phyloP scores from a whole-genome alignment of 805 yeast genomes.

The Kurtzmaniella cleridarum region DNA sequence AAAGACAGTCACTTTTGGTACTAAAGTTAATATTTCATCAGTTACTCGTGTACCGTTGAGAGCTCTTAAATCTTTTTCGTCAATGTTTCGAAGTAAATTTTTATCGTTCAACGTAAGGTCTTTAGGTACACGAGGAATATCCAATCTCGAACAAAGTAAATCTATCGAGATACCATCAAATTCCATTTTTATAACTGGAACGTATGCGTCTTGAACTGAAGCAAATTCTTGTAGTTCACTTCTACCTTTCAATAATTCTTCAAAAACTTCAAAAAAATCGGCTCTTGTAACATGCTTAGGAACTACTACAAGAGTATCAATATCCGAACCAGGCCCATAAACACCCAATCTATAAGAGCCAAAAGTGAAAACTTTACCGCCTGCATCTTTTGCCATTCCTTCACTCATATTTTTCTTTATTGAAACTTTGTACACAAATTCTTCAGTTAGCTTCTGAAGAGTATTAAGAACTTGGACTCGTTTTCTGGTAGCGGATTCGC shows the following conservation, averaged over 20 bases:
- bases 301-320: slow-evolving; percentile 92
- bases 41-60: slow-evolving; percentile 96
- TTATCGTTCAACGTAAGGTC: slow-evolving; percentile 77
- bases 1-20: slow-evolving; percentile 90
- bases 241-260: slow-evolving; percentile 58
- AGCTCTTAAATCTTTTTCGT: slow-evolving; percentile 85
- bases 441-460: slow-evolving; percentile 69
- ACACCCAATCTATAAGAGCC: slow-evolving; percentile 95
- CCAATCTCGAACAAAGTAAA: slow-evolving; percentile 77
- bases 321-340: slow-evolving; percentile 97
- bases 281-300: slow-evolving; percentile 93
- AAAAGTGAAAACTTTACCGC: slow-evolving; percentile 94
- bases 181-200: slow-evolving; percentile 90
- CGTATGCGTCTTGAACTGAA: slow-evolving; percentile 94
- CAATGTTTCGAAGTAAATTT: slow-evolving; percentile 77
- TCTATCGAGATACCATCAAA: slow-evolving; percentile 92
- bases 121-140: slow-evolving; percentile 76
- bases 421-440: slow-evolving; percentile 80
- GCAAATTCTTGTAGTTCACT: slow-evolving; percentile 87
- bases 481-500: slow-evolving; percentile 75
- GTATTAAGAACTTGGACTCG: slow-evolving; percentile 68
- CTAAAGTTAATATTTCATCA: slow-evolving; percentile 83
- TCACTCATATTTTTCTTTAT: slow-evolving; percentile 86
- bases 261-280: slow-evolving; percentile 83
- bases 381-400: slow-evolving; percentile 96